Conservation (phyloP, 1,139 yeast species). For the Lodderomyces beijingensis region DNA sequence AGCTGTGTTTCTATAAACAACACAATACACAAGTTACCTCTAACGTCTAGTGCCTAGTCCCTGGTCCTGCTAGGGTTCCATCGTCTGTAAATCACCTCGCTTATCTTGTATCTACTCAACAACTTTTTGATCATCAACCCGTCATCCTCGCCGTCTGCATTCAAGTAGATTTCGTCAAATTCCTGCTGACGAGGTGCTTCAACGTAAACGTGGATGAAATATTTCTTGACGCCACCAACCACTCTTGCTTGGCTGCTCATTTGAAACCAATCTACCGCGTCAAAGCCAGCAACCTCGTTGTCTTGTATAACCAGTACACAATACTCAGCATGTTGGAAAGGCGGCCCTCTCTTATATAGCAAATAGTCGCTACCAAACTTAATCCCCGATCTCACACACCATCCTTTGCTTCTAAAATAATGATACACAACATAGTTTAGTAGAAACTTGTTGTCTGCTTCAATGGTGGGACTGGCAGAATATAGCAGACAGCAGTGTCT, state of each 20-base stretch:
- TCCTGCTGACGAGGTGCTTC: slow-evolving; percentile 40
- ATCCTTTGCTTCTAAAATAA: slow-evolving; percentile 82
- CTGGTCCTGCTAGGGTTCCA: slow-evolving; percentile 86
- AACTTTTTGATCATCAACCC: slow-evolving; percentile 24
- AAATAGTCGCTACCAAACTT: slow-evolving; percentile 86
- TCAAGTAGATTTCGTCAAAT: slow-evolving; percentile 20
- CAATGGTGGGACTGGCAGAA: slow-evolving; percentile 1
- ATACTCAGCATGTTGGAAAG: slow-evolving; percentile 90
- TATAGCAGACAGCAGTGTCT: slow-evolving; percentile 16
- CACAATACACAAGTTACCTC: too few relatives aligned
- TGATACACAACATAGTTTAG: slow-evolving; percentile 72
- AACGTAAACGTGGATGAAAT: slow-evolving; percentile 65
- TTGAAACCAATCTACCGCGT: slow-evolving; percentile 51
- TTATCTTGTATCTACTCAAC: slow-evolving; percentile 42
- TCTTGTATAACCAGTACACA: slow-evolving; percentile 51
- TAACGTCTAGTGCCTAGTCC: too few relatives aligned
- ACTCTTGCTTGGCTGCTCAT: slow-evolving; percentile 71
- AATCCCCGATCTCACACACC: slow-evolving; percentile 92
- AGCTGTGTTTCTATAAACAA: too few relatives aligned
- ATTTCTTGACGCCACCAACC: slow-evolving; percentile 82
- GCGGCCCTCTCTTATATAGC: slow-evolving; percentile 87
- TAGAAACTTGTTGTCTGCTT: slow-evolving; percentile 39
- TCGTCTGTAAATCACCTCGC: slow-evolving; percentile 66
- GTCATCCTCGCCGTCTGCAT: slow-evolving; percentile 11
- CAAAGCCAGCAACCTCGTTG: slow-evolving; percentile 10